These are phyloP conservation scores for Inonotus hispidus DNA, from an alignment of 1,284 basidiomycete species.

Conservation along the genomic window DNA sequence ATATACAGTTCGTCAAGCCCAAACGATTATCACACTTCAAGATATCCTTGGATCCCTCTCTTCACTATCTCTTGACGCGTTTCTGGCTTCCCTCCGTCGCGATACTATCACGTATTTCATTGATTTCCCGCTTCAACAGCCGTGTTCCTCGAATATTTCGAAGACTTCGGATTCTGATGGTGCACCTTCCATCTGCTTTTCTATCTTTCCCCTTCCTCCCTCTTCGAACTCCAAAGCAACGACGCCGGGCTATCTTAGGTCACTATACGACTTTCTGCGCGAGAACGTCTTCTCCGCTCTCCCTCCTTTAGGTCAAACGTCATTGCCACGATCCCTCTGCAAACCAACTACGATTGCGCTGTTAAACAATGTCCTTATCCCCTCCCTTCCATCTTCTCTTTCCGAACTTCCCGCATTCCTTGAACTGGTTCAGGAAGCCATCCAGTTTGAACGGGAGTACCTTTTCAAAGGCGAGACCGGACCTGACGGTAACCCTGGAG, in stretches of 20 bases:
- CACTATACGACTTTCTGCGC: constrained; percentile 51
- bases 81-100: constrained; percentile 56
- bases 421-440: constrained; percentile 45
- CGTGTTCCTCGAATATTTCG: constrained; percentile 37
- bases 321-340: constrained; percentile 48
- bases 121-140: constrained; percentile 50
- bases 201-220: constrained; percentile 41
- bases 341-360: constrained; percentile 54
- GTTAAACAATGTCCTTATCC: constrained; percentile 59
- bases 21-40: constrained; percentile 44
- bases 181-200: constrained; percentile 38
- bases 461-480: constrained; percentile 39
- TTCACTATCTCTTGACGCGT: constrained; percentile 44
- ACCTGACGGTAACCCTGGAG: constrained; percentile 25
- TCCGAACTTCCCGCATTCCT: constrained; percentile 56
- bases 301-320: constrained; percentile 37
- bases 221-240: constrained; percentile 32
- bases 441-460: constrained; percentile 56
- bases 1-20: constrained; percentile 49
- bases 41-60: constrained; percentile 57
- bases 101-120: constrained; percentile 58
- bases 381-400: constrained; percentile 60
- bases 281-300: constrained; percentile 49
- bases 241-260: constrained; percentile 49
- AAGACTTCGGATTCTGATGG: constrained; percentile 29